Evolutionary conservation across 139 green algal species (phyloP), one percentile per base, ranked within the genome.

Genomic region (Deuterostichococcus epilithicus): DNA sequence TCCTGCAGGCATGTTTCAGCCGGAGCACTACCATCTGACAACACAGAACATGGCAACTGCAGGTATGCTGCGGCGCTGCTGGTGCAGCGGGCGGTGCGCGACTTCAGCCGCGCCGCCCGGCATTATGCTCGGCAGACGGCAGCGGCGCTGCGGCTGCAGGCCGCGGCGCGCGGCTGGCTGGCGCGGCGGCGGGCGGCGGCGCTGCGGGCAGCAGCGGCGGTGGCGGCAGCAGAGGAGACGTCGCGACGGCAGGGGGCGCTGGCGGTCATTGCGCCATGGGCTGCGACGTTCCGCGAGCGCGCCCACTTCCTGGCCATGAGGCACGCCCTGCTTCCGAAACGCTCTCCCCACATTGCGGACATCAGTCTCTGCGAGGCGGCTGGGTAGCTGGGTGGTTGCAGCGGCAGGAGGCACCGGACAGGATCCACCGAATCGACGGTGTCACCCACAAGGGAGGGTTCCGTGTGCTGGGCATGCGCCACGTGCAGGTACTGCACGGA

Each of bases 231-330:
- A 34, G 28, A 47, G n/a, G 47, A 47, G 38, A 33, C 75, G 45
- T 68, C 28, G 20, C 44, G 68, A 42, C 72, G 36, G 38, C 74
- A 63, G 35, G 81, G 70, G 25, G 83, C 83, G 15, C 68, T 79
- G 35, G 73, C 66, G 1, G 75, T 88, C 25, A 88, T 88, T 34
- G 58, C 75, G 5, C 76, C 78, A 42, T 88, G 82, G 82, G 78
- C 67, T 15, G 15, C 1, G 5, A 59, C 65, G 0, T 88, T 88
- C 74, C 28, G 34, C 1, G 78, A 70, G 0, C 70, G 84, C 1
- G 3, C 15, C 15, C 78, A 73, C 59, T 88, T 88, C 63, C 67
- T 85, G 36, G 18, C 71, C 3, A 66, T 80, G 5, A 73, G 81
- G 72, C 76, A 26, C n/a, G 52, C 5, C 52, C 28, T 15, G 35